Percentiles rank a stretch among this genome's conserved stretches.
Conservation (phyloP, 768 basidiomycete species). For the Pulveroboletus frians region DNA sequence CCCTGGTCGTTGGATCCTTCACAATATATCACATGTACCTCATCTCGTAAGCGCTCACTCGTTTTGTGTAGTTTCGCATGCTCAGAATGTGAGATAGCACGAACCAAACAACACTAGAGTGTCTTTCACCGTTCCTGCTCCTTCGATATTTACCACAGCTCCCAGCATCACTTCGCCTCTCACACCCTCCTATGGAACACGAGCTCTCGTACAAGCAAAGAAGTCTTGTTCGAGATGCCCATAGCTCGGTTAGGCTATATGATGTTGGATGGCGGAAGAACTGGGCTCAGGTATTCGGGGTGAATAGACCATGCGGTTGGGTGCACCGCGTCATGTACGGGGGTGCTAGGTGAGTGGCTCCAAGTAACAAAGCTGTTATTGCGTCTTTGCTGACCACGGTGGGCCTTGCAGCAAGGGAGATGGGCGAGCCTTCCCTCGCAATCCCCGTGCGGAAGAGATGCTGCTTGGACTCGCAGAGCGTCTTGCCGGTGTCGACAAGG, state of each 20-base stretch:
- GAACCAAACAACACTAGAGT: conserved; percentile 83
- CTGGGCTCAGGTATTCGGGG: conserved; percentile 65
- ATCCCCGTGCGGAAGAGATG: conserved; percentile 61
- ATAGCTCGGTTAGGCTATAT: conserved; percentile 57
- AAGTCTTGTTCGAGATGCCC: conserved; percentile 57
- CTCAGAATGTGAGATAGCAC: conserved; percentile 41
- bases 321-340: conserved; percentile 51
- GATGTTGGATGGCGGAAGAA: conserved; percentile 72
- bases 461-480: conserved; percentile 60
- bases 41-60: conserved; percentile 47
- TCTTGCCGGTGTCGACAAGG: conserved; percentile 53
- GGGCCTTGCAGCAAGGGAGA: conserved; percentile 49
- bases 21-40: conserved; percentile 73
- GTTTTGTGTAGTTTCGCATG: neutral
- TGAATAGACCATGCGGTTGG: conserved; percentile 49
- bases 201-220: conserved; percentile 66
- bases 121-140: conserved; percentile 68
- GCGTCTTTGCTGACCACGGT: neutral
- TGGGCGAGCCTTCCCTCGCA: conserved; percentile 63
- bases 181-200: conserved; percentile 67
- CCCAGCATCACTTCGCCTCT: conserved; percentile 44
- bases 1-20: conserved; percentile 71
- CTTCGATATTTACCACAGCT: conserved; percentile 66
- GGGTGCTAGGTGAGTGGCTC: conserved; percentile 52
- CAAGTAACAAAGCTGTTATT: neutral